phyloP scores from a whole-genome alignment of 2,329 filamentous ascomycete genomes.

The Ophiostoma ips region DNA sequence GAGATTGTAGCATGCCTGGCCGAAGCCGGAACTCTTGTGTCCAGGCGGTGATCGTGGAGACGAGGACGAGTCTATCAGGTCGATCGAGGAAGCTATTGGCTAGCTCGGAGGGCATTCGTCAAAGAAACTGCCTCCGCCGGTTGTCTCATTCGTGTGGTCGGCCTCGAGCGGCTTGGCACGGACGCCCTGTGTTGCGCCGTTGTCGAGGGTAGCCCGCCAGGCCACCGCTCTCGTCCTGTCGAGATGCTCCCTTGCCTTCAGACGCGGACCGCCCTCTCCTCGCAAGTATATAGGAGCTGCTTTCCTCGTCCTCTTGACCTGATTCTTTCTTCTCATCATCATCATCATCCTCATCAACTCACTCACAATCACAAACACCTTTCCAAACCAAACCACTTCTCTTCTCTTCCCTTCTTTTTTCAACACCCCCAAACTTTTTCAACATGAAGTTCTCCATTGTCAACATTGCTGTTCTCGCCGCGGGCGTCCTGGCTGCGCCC shows the following conservation, averaged over 20 bases:
- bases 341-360: conserved; percentile 1
- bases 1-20: too few species aligned
- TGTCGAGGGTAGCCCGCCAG: too few species aligned
- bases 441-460: conserved; percentile 13
- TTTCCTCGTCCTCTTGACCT: neutral
- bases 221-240: too few species aligned
- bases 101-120: too few species aligned
- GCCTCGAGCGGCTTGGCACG: too few species aligned
- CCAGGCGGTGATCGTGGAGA: too few species aligned
- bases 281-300: neutral
- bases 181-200: too few species aligned
- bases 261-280: neutral
- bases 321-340: conserved; percentile 2
- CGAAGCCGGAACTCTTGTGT: too few species aligned
- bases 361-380: neutral
- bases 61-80: too few species aligned
- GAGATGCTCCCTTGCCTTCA: neutral
- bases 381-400: neutral
- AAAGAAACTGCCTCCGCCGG: too few species aligned
- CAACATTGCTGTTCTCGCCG: conserved; percentile 3
- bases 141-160: too few species aligned
- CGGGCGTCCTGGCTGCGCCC: conserved; percentile 9
- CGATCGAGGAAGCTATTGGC: too few species aligned
- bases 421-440: neutral
- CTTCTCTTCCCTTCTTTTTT: neutral